Percentiles rank a stretch among this genome's conserved stretches.
These are phyloP conservation scores for Cornus kousa DNA, from an alignment of 148 eudicot species.

Conservation along the genomic window DNA sequence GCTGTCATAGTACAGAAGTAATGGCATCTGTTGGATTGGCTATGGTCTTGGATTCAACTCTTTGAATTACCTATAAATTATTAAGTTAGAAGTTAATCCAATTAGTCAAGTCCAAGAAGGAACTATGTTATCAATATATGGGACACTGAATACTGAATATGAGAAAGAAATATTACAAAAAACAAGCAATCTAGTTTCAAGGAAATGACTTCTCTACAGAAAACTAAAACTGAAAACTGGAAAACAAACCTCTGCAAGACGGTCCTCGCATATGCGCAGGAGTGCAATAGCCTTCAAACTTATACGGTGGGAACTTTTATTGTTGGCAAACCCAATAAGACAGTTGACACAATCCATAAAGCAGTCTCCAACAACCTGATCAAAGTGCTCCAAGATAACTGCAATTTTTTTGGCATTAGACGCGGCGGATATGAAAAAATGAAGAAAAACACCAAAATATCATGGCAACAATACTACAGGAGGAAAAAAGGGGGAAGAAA, in stretches of 20 bases:
- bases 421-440: constrained; percentile 8
- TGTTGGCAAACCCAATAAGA: constrained; percentile 97
- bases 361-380: constrained; percentile 98
- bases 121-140: neutral
- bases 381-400: constrained; percentile 98
- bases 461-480: neutral
- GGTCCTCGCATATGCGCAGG: constrained; percentile 96
- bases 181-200: neutral
- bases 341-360: constrained; percentile 99
- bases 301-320: constrained; percentile 88
- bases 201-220: neutral
- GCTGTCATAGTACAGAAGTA: no score
- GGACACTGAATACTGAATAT: neutral
- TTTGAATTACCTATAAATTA: no score
- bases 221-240: constrained; percentile 14
- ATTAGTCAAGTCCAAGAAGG: neutral
- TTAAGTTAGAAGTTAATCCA: neutral
- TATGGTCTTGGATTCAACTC: no score
- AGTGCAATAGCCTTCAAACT: constrained; percentile 98
- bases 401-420: constrained; percentile 17
- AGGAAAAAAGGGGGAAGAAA: neutral
- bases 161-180: neutral
- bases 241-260: constrained; percentile 91
- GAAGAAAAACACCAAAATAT: constrained; percentile 8
- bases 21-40: no score